Evolutionary conservation across 441 rosid genomes (phyloP), one percentile per base, ranked within the genome.

Genomic region (Erysimum pusillum): DNA sequence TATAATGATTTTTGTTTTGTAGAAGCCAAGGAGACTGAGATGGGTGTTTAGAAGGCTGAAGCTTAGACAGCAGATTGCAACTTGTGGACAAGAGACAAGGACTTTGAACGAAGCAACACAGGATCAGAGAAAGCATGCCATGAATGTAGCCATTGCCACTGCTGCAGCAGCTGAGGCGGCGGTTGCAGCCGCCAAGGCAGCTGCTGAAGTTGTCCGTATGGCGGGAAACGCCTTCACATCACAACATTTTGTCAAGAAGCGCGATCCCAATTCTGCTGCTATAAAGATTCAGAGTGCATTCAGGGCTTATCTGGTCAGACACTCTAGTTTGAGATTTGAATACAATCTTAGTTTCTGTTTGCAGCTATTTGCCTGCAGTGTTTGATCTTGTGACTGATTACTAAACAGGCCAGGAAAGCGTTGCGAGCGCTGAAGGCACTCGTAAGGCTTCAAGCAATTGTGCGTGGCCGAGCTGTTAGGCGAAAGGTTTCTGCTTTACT

Each of bases 161-260:
- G 96, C 92, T 0, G 97, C 91, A 5, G 99, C 97, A 20, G 97
- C 97, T 0, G 90, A 94, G 83, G 98, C 97, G 2, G 97, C 97
- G 0, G 88, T 94, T 69, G 92, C 91, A 45, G 94, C 97, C 1
- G 97, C 98, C 22, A 84, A 83, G 11, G 97, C 97, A 0, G 98
- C 97, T 0, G 97, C 97, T 17, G 96, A 90, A 82, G 91, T 92
- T 74, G 97, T 94, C 52, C 82, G 89, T 9, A 89, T 92, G 60
- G 87, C 93, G 0, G 75, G 81, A 14, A 72, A 82, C 14, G 69
- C 83, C 59, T 82, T 89, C 31, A 79, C 81, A 10, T 68, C 86
- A 57, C 76, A 59, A 68, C 74, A 63, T 71, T 78, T 34, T 59
- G 64, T 75, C 41, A 75, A 80, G 52, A 65, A 39, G 5, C 62